A percentile compares a stretch with the other conserved stretches of the same genome.
Conservation (phyloP, 352 stramenopile species). For the Aphanomyces astaci region DNA sequence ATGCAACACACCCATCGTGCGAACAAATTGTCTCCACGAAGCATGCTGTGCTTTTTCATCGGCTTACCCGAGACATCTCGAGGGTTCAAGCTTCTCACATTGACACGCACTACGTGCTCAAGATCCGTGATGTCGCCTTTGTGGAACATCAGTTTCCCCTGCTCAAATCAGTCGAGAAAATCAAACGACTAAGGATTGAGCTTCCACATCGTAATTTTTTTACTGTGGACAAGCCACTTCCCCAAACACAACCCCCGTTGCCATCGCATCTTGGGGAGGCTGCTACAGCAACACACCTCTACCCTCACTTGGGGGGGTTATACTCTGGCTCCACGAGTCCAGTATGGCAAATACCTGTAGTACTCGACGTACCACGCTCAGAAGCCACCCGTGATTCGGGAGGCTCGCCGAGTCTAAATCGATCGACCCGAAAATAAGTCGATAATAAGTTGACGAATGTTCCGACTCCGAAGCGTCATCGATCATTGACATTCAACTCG, state of each 20-base stretch:
- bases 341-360: background rate
- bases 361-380: too few species aligned
- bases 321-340: background rate
- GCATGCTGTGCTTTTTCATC: background rate
- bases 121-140: background rate
- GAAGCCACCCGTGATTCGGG: background rate
- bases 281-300: background rate
- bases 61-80: too few species aligned
- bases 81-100: too few species aligned
- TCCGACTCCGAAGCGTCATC: background rate
- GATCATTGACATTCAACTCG: background rate
- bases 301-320: background rate
- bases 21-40: background rate
- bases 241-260: background rate
- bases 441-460: too few species aligned
- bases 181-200: background rate
- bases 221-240: background rate
- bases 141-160: background rate
- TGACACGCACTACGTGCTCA: background rate
- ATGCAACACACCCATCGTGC: background rate
- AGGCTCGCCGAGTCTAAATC: background rate
- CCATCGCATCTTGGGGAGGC: background rate
- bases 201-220: background rate
- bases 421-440: background rate
- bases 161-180: background rate